Base-by-base conservation (phyloP, 202 grass and related monocot genomes). In the Panicum virgatum region DNA sequence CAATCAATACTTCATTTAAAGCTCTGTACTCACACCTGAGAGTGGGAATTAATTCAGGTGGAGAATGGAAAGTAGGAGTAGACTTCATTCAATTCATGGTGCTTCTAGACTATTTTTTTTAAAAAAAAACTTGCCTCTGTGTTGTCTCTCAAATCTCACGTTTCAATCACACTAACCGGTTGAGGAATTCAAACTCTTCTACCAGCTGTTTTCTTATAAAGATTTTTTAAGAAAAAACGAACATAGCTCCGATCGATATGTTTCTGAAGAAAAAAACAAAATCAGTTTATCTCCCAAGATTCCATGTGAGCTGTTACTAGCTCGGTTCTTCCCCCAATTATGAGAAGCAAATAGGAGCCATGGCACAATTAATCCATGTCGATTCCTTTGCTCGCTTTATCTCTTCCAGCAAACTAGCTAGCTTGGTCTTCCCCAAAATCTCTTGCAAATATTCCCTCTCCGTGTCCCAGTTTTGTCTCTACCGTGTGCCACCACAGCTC, bases 1-100 rank as follows among this genome's bases (percentile, higher is more conserved):
- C 79, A 57, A 64, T 89, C 82, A 83, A 74, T 86, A 80, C 84
- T 86, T 86, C 88, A 90, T 87, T 90, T 83, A 90, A 90, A 64
- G 75, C 84, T 86, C 6, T 86, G 66, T 75, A 79, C 60, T 75
- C 50, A 60, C 78, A 82, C 83, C 87, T 85, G 82, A 19, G 64
- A 77, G 38, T 42, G 66, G 54, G 42, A 86, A 83, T 90, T 79
- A 79, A 83, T 86, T 83, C 88, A 79, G 88, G 88, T 83, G 83
- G 38, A 73, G 82, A 82, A 86, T 54, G 78, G 61, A 52, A 69
- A 69, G n/a, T 57, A 69, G 54, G 75, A 63, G 44, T 46, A 57
- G 77, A 58, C 68, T 84, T 78, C 44, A 46, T 64, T n/a, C n/a
- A n/a, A n/a, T n/a, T 52, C 79, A 37, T 73, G 88, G 50, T 58